Evolutionary conservation across 306 rosid genomes (phyloP), one percentile per base, ranked within the genome.

Genomic region (Inga oerstediana): DNA sequence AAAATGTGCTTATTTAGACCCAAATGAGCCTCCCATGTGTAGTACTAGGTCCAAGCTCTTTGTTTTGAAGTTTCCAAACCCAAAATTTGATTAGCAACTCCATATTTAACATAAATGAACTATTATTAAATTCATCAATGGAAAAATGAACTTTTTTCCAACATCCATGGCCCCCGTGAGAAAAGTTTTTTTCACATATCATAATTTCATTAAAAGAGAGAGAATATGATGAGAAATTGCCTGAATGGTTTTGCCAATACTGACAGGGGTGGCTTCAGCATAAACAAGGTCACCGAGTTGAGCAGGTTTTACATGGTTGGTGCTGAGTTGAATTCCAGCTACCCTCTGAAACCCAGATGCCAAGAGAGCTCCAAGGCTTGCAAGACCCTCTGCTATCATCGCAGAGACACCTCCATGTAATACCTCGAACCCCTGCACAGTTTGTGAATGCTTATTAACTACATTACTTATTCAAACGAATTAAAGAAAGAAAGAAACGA

Each of bases 361-460:
- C 59, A 85, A 17, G 79, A 88, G 91, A 43, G 97, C 94, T 30
- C 94, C 91, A 1, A 89, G 84, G 71, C 94, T 90, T 10, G 91
- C 97, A 79, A 92, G 85, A 7, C 86, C 66, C 89, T 92, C 97
- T 4, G 92, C 85, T n/a, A 92, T 68, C 84, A 92, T 76, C 7
- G 94, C 97, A 30, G 94, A 90, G 2, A 89, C 88, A 2, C 94
- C 97, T 24, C 97, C 97, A 83, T 92, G 97, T 35, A 92, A 48
- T 75, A 92, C 94, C 84, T 83, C 88, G 75, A 92, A 92, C 9
- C 90, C 90, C 97, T 91, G 84, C 24, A 61, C 32, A 49, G 41
- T 20, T 11, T 2, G 62, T 27, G 7, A 39, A 41, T 48, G 1
- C 41, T 74, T 30, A 54, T 10, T n/a, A 10, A 43, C 5, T 16